Evolutionary conservation across 768 basidiomycete genomes (phyloP), one percentile per base, ranked within the genome.

Genomic region (Serendipita indica): DNA sequence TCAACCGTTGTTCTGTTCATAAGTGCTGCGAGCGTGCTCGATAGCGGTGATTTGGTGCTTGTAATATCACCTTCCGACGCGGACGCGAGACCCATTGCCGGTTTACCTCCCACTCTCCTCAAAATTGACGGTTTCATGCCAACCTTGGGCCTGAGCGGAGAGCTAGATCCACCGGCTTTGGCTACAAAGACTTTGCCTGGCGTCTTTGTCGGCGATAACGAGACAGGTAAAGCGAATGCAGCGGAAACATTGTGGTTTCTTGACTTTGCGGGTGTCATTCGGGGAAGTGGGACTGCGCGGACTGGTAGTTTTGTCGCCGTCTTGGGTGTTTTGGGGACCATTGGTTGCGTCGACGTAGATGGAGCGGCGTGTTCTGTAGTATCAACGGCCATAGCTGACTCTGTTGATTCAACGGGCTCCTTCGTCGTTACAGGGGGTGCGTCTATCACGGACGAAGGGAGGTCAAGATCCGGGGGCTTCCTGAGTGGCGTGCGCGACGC

Each of bases 211-310:
- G 49, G 49, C 7, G 49, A 54, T 16, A 54, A 28, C 16, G 49
- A 16, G 4, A 54, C 49, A 54, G 49, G 49, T 12, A 54, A 30
- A 25, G 49, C 49, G 30, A 54, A 54, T 4, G 49, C 49, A 27
- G 49, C 49, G 49, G 49, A 54, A 22, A 54, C 49, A 54, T 54
- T 54, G 7, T 43, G 41, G 16, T 43, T 43, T 43, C 41, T n/a
- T 43, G 41, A n/a, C 16, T 43, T 43, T 43, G 16, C 41, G 6
- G 41, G 41, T 43, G 27, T 25, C 16, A 25, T n/a, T n/a, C 41
- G 41, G 7, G 41, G 5, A n/a, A 6, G 18, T n/a, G 16, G 41
- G 41, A 25, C 41, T 43, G 41, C n/a, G 41, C 16, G 18, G 41
- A 43, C 18, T 43, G 5, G 41, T 43, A 6, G 18, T 43, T 25